Evolutionary conservation across 257 asterid species (phyloP).

Genomic region (Solanum virginianum): DNA sequence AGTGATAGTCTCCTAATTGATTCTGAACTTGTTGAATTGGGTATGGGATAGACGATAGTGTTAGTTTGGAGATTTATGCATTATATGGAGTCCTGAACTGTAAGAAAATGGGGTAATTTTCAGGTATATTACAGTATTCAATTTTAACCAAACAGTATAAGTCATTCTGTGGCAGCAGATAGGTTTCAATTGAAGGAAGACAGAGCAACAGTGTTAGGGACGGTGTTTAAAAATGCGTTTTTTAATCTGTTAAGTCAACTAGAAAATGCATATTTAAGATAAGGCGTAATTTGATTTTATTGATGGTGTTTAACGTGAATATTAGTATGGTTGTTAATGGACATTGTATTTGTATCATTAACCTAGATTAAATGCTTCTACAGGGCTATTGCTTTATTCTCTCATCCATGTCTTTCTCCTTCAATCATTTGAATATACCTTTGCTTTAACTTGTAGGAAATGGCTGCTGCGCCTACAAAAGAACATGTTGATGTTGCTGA

Average conservation of each 20-base stretch:
- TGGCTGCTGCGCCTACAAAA: constrained; percentile 48
- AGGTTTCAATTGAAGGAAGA: background rate
- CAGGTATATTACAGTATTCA: background rate
- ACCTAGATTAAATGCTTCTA: background rate
- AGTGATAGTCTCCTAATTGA: background rate
- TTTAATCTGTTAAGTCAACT: background rate
- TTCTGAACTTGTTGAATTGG: background rate
- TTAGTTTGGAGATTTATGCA: background rate
- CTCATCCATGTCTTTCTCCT: background rate
- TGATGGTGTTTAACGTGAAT: background rate
- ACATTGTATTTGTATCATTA: background rate
- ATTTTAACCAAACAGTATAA: background rate
- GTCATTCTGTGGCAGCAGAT: background rate
- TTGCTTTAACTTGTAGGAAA: constrained; percentile 12
- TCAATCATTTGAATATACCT: background rate
- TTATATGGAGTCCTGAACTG: background rate
- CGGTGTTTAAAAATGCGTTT: background rate
- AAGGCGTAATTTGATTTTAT: background rate
- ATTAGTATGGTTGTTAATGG: background rate
- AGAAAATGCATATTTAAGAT: background rate
- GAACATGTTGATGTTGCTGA: constrained; percentile 25
- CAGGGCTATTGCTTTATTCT: background rate
- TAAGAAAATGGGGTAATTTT: background rate
- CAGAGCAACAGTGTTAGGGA: background rate
- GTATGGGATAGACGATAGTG: background rate